Base-by-base conservation (phyloP, 371 early-diverging fungal genomes). In the Lichtheimia hyalospora region DNA sequence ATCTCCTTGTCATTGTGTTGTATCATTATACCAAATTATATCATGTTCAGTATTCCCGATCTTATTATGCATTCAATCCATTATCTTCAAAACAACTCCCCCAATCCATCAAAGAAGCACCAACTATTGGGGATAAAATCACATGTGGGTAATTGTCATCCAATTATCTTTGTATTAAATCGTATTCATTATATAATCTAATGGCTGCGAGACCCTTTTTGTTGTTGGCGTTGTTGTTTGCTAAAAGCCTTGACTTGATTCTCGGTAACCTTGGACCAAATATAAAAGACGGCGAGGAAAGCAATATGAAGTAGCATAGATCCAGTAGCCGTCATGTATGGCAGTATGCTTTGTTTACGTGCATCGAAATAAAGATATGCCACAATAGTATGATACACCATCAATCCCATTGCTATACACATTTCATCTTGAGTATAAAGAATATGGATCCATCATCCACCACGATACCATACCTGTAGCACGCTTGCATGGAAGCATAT, bases 401-500 rank as follows among this genome's bases (percentile, higher is more conserved):
- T 60, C 42, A 74, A 73, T 5, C 78, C 73, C 41, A 57, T 55
- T 20, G 68, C 75, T 71, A 39, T 21, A n/a, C 14, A 16, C 42
- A 13, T 27, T 56, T 10, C 27, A 14, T n/a, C n/a, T 49, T 57
- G 2, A 34, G 34, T 34, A 34, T 34, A 34, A 34, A 34, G 3
- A 25, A 25, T 0, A 8, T 48, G 40, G n/a, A 24, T 14, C 46
- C 39, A 24, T 27, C 23, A 42, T 24, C 15, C 43, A 3, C 5
- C 21, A 14, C 8, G 7, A 25, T 25, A 25, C 28, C 28, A 64
- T 74, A 77, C 78, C 74, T 57, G 67, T 58, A 41, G 71, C 73
- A n/a, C 78, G 70, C 58, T 77, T 77, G 42, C 75, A 74, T 14
- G 78, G 78, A 28, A 77, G 49, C 70, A 74, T 74, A 40, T 77